Evolutionary conservation across 441 rosid genomes (phyloP), one percentile per base, ranked within the genome.

Genomic region (Gossypium schwendimanii): DNA sequence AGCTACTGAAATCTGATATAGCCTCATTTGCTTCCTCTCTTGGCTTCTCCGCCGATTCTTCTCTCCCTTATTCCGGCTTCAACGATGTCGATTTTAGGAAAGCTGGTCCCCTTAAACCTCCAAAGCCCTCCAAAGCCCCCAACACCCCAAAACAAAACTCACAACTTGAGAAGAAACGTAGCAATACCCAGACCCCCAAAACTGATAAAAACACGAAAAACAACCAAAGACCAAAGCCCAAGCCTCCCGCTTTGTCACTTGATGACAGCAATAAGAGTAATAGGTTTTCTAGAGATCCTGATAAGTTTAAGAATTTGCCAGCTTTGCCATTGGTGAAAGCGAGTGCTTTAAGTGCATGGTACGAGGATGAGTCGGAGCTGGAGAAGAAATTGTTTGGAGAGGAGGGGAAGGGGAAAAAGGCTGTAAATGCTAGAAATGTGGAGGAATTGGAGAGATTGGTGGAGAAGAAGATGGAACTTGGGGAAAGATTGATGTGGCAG

Each of bases 401-500:
- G 17, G 84, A 65, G 33, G 81, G 80, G 60, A 77, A 75, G 63
- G 52, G 21, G 15, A 76, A 70, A 63, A 54, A 73, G 81, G 81
- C 76, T 65, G 71, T 77, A 77, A 83, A 77, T 33, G 80, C 78
- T 77, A 71, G 76, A 52, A 78, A 75, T 8, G 81, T 85, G 79
- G 86, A 80, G 73, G 91, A 85, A 36, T 83, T 88, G 89, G 86
- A 82, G 70, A 63, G 65, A 52, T 71, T 84, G 9, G 91, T 84
- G 77, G 93, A 84, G 82, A 73, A 75, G 83, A 92, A 87, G 86
- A 87, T 85, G 75, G 89, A 88, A 77, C 31, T 91, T 53, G 99
- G 92, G 31, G 99, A 95, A 83, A 81, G 92, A 58, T 70, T 95
- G 85, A 78, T 92, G 85, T 83, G 87, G 88, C 98, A 91, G 80